A percentile compares a stretch with the other conserved stretches of the same genome.
Conservation (phyloP, 1,284 basidiomycete genomes). For the Cryptococcus neoformans region DNA sequence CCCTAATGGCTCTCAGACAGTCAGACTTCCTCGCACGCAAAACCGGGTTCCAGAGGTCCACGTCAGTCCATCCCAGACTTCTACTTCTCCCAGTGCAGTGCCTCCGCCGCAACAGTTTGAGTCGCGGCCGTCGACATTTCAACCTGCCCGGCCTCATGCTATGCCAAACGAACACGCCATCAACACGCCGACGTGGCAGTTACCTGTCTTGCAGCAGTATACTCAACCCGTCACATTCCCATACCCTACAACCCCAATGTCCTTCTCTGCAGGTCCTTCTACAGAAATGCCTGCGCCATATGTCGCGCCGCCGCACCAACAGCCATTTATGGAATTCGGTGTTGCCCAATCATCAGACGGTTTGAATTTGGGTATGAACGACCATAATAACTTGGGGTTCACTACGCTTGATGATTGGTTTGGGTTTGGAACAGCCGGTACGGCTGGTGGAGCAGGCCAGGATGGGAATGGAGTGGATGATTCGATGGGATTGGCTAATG, state of each 20-base stretch:
- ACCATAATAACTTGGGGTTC: constrained; percentile 29
- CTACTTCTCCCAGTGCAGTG: too few species aligned
- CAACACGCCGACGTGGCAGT: constrained; percentile 1
- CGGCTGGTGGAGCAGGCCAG: constrained; percentile 9
- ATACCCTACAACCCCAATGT: constrained; percentile 9
- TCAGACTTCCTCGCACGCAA: constrained; percentile 15
- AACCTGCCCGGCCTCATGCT: too few species aligned
- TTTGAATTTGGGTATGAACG: constrained; percentile 1
- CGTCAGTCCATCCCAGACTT: neutral
- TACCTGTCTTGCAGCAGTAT: neutral
- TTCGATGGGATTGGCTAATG: constrained; percentile 15
- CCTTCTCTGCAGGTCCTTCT: neutral
- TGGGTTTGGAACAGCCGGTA: constrained; percentile 8
- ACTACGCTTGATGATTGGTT: constrained; percentile 44
- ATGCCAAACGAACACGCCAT: neutral
- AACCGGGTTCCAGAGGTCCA: neutral
- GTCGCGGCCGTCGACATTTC: too few species aligned
- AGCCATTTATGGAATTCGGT: constrained; percentile 27
- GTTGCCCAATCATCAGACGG: constrained; percentile 4
- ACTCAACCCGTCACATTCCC: constrained; percentile 10
- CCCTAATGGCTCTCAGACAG: constrained; percentile 30
- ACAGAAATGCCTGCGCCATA: constrained; percentile 1
- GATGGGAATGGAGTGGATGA: constrained; percentile 11
- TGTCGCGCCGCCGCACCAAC: constrained; percentile 30
- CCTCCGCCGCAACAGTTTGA: too few species aligned